Conservation (phyloP, 2,329 filamentous ascomycete species). For the Diaporthe sp. region DNA sequence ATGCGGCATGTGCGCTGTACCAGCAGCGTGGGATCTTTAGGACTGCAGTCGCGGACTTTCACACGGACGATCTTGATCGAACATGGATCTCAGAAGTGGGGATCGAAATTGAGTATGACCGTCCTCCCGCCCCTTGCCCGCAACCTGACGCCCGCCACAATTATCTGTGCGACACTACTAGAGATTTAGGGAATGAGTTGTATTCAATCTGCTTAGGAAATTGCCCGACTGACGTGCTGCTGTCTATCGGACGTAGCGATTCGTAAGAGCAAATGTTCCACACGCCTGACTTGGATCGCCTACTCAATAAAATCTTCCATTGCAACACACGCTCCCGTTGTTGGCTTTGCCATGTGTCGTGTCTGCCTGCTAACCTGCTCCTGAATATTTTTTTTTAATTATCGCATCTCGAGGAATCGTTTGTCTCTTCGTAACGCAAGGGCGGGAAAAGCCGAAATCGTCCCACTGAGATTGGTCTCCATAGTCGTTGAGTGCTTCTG, state of each 20-base stretch:
- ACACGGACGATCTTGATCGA: conserved; percentile 4
- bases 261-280: conserved; percentile 35
- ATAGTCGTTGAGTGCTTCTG: conserved; percentile 1
- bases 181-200: conserved; percentile 22
- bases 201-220: conserved; percentile 42
- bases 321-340: conserved; percentile 27
- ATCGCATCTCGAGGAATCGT: conserved; percentile 18
- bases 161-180: background rate
- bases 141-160: background rate
- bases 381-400: conserved; percentile 21
- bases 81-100: conserved; percentile 17
- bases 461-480: background rate
- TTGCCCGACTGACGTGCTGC: conserved; percentile 28
- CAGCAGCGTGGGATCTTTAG: background rate
- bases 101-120: background rate
- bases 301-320: conserved; percentile 3
- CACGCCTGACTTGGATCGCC: conserved; percentile 24
- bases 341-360: conserved; percentile 14
- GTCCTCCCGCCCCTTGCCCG: background rate
- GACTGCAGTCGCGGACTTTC: background rate
- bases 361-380: conserved; percentile 10
- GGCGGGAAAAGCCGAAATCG: background rate
- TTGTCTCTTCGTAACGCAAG: conserved; percentile 18
- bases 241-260: conserved; percentile 34
- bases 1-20: background rate